Percentiles rank a stretch among this genome's conserved stretches.
These are phyloP conservation scores for Buddleja alternifolia DNA, from an alignment of 257 asterid genomes.

Conservation along the genomic window DNA sequence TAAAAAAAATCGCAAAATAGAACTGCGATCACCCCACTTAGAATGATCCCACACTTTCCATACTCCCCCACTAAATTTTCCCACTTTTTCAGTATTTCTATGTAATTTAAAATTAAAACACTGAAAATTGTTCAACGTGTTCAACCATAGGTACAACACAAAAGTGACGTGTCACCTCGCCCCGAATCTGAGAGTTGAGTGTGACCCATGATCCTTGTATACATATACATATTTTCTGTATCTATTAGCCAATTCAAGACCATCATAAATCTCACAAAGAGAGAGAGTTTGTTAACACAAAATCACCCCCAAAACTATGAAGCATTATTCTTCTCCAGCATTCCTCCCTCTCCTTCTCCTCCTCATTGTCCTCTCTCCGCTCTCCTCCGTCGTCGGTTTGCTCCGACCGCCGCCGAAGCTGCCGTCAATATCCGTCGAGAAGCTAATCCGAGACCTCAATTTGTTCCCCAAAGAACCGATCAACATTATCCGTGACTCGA, in stretches of 20 bases:
- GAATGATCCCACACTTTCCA: no score
- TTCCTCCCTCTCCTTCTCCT: conserved; percentile 22
- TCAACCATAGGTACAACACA: no score
- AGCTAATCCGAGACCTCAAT: conserved; percentile 53
- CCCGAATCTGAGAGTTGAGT: not conserved
- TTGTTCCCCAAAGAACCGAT: conserved; percentile 48
- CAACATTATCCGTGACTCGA: conserved; percentile 36
- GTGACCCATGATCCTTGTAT: not conserved
- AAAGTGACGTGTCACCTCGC: not conserved
- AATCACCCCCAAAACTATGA: conserved; percentile 15
- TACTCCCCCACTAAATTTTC: no score
- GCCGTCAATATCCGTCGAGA: conserved; percentile 40
- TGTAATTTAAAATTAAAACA: no score
- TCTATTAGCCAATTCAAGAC: no score
- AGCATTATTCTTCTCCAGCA: conserved; percentile 28
- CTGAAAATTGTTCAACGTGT: no score
- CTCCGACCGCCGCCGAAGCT: conserved; percentile 31
- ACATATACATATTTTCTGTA: not conserved
- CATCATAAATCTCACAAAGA: not conserved
- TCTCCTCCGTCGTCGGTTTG: conserved; percentile 31
- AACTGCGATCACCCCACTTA: no score
- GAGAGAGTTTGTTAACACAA: not conserved
- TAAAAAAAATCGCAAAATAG: no score
- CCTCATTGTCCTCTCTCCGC: conserved; percentile 17
- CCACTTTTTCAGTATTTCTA: no score